These are phyloP conservation scores for Chlorencoelia australis DNA, from an alignment of 2,329 filamentous ascomycete genomes.

Conservation along the genomic window DNA sequence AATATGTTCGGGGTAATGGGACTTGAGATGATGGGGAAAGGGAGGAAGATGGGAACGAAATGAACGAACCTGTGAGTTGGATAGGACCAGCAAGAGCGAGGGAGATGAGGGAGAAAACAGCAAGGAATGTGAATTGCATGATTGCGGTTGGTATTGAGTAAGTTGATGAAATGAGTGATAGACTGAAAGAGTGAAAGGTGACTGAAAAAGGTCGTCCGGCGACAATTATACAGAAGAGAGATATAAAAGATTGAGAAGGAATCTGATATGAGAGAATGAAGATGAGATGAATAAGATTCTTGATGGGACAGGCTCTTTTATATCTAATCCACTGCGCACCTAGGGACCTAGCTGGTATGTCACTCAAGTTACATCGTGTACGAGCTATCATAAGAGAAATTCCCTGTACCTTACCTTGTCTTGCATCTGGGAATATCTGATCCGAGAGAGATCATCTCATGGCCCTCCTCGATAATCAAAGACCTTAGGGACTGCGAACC, in stretches of 20 bases:
- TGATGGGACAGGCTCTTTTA: too few relatives aligned
- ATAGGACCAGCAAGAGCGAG: slow-evolving; percentile 19
- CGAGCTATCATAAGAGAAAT: too few relatives aligned
- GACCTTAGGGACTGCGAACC: too few relatives aligned
- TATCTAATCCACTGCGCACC: too few relatives aligned
- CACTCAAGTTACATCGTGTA: too few relatives aligned
- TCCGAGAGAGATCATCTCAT: too few relatives aligned
- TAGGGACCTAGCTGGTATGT: too few relatives aligned
- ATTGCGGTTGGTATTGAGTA: slow-evolving; percentile 11
- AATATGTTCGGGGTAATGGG: slow-evolving; percentile 20
- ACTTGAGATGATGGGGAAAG: too few relatives aligned
- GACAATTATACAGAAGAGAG: slow-evolving; percentile 15
- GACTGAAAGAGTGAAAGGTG: background rate
- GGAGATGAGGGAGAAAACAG: slow-evolving; percentile 22
- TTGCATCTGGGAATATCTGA: too few relatives aligned
- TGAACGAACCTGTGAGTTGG: slow-evolving; percentile 11
- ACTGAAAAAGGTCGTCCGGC: slow-evolving; percentile 22
- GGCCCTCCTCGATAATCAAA: too few relatives aligned
- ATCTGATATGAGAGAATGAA: slow-evolving; percentile 3
- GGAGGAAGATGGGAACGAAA: too few relatives aligned
- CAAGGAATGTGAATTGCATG: slow-evolving; percentile 24
- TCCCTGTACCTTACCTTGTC: too few relatives aligned
- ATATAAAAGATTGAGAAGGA: slow-evolving; percentile 1
- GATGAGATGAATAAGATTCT: slow-evolving; percentile 4
- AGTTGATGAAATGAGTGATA: slow-evolving; percentile 6